Base-by-base conservation (phyloP, 2,329 filamentous ascomycete genomes). In the Aspergillus aculeatinus region DNA sequence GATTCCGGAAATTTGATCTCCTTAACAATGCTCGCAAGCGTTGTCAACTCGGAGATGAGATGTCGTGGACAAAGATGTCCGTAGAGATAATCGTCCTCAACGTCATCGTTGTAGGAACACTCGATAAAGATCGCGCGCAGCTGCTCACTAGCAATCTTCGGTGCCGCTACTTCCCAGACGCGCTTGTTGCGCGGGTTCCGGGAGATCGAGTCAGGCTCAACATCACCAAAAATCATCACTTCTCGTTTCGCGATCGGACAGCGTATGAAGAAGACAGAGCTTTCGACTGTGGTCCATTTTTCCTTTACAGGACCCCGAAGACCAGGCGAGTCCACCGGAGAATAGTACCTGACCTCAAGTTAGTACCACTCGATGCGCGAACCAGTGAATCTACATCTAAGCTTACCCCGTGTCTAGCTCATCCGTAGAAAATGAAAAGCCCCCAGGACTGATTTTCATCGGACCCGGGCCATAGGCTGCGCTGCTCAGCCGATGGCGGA, bases 211-310 rank as follows among this genome's bases (percentile, higher is more conserved):
- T 99, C 95, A 0, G 95, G 92, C 72, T 99, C 95, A 42, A 98
- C 91, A 66, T 99, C 95, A 19, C 95, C 95, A 72, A 97, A 98
- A 52, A 99, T 90, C 61, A 99, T 85, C 2, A 98, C 85, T 76
- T 99, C 94, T 33, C 84, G 84, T 1, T 85, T 84, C 0, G 87
- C 89, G 0, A 79, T 73, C 35, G 88, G 81, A 61, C 95, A 90
- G 42, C 91, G 89, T 65, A 99, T 90, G 75, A 99, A 98, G 76
- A 93, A 98, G 0, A 92, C 94, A 19, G 92, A 95, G 64, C 91
- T 96, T 73, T 97, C 92, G 61, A 74, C 77, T 5, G 47, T 57
- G 5, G 54, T 39, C 55, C 53, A 65, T n/a, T 35, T 14, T 16
- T 64, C 58, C 60, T 61, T 29, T 42, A 58, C 7, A 58, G 59